Base-by-base conservation (phyloP, 179 eudicot species). In the Silene vulgaris region DNA sequence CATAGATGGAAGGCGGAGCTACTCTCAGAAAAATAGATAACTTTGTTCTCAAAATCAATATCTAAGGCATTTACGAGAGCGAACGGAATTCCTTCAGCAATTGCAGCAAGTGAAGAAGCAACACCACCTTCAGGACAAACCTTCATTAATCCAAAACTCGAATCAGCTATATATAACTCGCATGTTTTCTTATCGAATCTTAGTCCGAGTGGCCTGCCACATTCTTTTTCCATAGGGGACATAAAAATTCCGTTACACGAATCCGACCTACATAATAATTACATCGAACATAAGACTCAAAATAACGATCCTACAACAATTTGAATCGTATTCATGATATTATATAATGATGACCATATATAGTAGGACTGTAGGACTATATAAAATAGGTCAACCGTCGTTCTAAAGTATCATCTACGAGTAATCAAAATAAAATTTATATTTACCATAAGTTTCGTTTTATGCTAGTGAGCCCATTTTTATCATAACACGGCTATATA, bases 131-230 rank as follows among this genome's bases (percentile, higher is more conserved):
- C 12, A 5, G 29, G 70, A 19, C 21, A 13, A 40, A 68, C 71
- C 71, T 37, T 68, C 71, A 68, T 8, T 4, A 77, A 43, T 6
- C 79, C 75, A 28, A 76, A 43, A 11, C 69, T 76, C 0, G 79
- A 26, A 29, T 70, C 79, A 0, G 62, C 70, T 0, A 76, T 29
- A 61, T 76, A 76, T 48, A 76, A 21, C 2, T 76, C 78, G 17
- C 74, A 76, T 5, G 75, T 45, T 12, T 11, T 68, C 29, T 0
- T 65, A 20, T 78, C 52, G 59, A 78, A 73, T 32, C 69, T 78
- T 37, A 78, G 21, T 2, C 80, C 80, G n/a, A 78, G 11, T 26
- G 80, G 80, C n/a, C 76, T 78, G 32, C 81, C 81, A 40, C 74
- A 78, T 19, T 14, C 17, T 43, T 23, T 56, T 20, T 78, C 81